Base-by-base conservation (phyloP, 2,329 filamentous ascomycete species). In the Pyrenochaeta sp. region DNA sequence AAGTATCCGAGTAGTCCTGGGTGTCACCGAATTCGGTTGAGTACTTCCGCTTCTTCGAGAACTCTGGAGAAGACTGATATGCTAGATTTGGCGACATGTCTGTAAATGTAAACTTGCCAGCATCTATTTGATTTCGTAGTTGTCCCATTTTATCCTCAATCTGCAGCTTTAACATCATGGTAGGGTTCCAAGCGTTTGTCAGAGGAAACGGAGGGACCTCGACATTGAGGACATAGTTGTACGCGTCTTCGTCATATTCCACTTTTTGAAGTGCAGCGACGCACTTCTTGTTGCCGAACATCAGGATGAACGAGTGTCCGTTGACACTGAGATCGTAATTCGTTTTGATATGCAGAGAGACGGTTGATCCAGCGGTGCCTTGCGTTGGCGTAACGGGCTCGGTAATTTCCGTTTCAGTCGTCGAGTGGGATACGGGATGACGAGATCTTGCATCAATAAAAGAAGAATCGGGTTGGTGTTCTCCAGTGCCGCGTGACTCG, bases 221-320 rank as follows among this genome's bases (percentile, higher is more conserved):
- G 27, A 85, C 83, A 31, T 82, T 83, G 58, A 96, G 78, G 20
- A 81, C 81, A 71, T 94, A 96, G 51, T 86, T 81, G 67, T 83
- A 89, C 41, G 73, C 76, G 14, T 83, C 81, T 55, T 81, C 73
- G 77, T 82, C 56, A 72, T 78, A 66, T 75, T 74, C 75, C 74
- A 77, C 66, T 65, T 86, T 86, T 31, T 82, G 79, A 17, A 91
- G 77, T 42, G 85, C 80, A 44, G 85, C 85, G 41, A 83, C 78
- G 69, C 85, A 87, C 68, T 86, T 85, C 60, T 88, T 83, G n/a
- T 81, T 79, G n/a, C 90, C 90, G 71, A 96, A 95, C 32, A 86
- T 81, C 41, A 96, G 86, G 61, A 89, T 85, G 65, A 76, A 60
- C 13, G 65, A 63, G 47, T 58, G 61, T 76, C 80, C 45, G 78